Base-by-base conservation (phyloP, 306 rosid species). In the Cucurbita maxima region DNA sequence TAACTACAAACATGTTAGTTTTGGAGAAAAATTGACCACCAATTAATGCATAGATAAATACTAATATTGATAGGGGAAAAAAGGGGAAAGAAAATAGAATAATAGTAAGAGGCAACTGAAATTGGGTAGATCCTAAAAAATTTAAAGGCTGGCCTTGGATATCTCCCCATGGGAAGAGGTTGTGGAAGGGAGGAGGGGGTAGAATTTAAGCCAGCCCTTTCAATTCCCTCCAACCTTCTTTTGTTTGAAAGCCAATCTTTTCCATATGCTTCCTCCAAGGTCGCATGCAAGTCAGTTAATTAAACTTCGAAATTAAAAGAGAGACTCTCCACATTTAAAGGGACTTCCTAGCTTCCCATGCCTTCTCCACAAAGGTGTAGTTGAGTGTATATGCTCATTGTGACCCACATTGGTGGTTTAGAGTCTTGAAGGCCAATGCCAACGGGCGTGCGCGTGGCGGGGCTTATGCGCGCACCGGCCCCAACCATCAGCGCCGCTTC, bases 381-480 rank as follows among this genome's bases (percentile, higher is more conserved):
- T 45, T 67, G 58, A 69, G 18, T 7, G 43, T 44, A 36, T 63
- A 66, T 63, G 53, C 20, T 18, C 5, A 45, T 68, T 68, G 37
- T n/a, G 38, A 44, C 40, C n/a, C 30, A 16, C 36, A 40, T 43
- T 43, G 68, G 67, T 77, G 73, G 70, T 13, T 14, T 10, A 37
- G 15, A 37, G 45, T 25, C 45, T 22, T 38, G 75, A 20, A 16
- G 15, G 54, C 38, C 54, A 44, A 64, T 57, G 88, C 78, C 74
- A 73, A 87, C 83, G 96, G 97, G 95, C 84, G 97, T 89, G 97
- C 95, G 87, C 96, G 78, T 72, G 77, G 76, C 78, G 67, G 75
- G 40, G 83, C 86, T 66, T 78, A 86, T 80, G 95, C 95, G 97
- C 96, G 96, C 90, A 85, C 95, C 87, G 71, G 90, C 90, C 84